Evolutionary conservation across 441 rosid species (phyloP).

Genomic region (Monsonia emarginata): DNA sequence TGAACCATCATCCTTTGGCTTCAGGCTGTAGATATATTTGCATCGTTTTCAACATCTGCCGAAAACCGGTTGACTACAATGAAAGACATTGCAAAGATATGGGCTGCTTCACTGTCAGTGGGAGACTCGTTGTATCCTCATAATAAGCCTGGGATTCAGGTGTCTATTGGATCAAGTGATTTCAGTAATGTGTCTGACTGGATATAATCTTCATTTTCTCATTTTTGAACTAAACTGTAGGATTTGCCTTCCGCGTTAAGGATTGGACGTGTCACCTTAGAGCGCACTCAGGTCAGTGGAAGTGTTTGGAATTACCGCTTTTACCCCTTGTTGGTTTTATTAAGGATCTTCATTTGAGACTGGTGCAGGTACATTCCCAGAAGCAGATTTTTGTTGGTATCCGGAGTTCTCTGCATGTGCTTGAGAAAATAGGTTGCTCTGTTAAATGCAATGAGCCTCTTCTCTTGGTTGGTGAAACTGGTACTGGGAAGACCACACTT

Average conservation of each 20-base stretch:
- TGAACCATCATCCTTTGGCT: constrained; percentile 16
- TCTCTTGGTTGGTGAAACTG: constrained; percentile 98
- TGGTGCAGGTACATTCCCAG: constrained; percentile 43
- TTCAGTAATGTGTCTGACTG: constrained; percentile 4
- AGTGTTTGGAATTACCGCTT: constrained; percentile 18
- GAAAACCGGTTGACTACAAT: constrained; percentile 41
- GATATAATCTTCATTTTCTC: constrained; percentile 20
- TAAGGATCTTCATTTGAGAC: constrained; percentile 14
- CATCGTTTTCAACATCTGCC: constrained; percentile 42
- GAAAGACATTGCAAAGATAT: constrained; percentile 54
- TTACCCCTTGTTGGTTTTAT: constrained; percentile 15
- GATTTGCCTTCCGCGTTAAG: constrained; percentile 36
- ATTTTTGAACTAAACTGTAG: constrained; percentile 37
- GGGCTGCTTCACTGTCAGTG: constrained; percentile 45
- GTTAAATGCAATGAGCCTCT: constrained; percentile 81
- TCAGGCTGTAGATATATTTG: constrained; percentile 83
- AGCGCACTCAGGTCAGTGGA: constrained; percentile 40
- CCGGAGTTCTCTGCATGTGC: constrained; percentile 58
- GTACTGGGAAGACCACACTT: constrained; percentile 96
- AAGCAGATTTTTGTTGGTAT: constrained; percentile 61
- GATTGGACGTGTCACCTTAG: constrained; percentile 70
- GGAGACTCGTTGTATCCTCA: constrained; percentile 34
- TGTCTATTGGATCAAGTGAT: constrained; percentile 23
- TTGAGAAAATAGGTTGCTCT: constrained; percentile 78
- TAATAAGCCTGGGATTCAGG: constrained; percentile 70